phyloP scores from a whole-genome alignment of 2,329 filamentous ascomycete species.

The Diplodia mutila region DNA sequence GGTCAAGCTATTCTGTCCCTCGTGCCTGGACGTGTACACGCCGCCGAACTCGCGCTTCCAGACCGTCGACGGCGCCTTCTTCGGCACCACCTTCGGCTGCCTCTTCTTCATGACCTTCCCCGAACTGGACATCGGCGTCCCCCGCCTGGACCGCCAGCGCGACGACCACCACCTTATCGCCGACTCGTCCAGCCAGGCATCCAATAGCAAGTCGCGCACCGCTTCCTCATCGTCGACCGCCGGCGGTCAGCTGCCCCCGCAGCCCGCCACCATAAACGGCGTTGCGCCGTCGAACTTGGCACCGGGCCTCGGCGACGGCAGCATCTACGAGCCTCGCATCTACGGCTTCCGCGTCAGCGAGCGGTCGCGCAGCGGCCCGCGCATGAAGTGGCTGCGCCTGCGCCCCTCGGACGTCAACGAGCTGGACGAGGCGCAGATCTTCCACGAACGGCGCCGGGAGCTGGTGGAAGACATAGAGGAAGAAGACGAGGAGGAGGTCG shows the following conservation, averaged over 20 bases:
- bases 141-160: constrained; percentile 56
- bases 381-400: constrained; percentile 95
- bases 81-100: constrained; percentile 94
- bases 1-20: constrained; percentile 97
- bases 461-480: constrained; percentile 44
- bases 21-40: constrained; percentile 94
- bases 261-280: constrained; percentile 73
- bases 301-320: constrained; percentile 78
- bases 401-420: constrained; percentile 79
- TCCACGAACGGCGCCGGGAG: constrained; percentile 42
- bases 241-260: constrained; percentile 44
- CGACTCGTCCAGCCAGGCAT: constrained; percentile 40
- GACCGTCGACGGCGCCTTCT: constrained; percentile 96
- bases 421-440: constrained; percentile 70
- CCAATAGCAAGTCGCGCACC: constrained; percentile 35
- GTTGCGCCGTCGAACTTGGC: constrained; percentile 85
- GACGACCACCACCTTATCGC: constrained; percentile 40
- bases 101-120: constrained; percentile 99
- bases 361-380: constrained; percentile 81
- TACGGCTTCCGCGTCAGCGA: constrained; percentile 97
- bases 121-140: constrained; percentile 81
- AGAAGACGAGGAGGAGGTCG: constrained; percentile 42
- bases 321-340: constrained; percentile 92
- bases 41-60: constrained; percentile 97
- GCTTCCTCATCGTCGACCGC: constrained; percentile 41